These are phyloP conservation scores for Phialemoniopsis sp. DNA, from an alignment of 2,329 filamentous ascomycete species.

Conservation along the genomic window DNA sequence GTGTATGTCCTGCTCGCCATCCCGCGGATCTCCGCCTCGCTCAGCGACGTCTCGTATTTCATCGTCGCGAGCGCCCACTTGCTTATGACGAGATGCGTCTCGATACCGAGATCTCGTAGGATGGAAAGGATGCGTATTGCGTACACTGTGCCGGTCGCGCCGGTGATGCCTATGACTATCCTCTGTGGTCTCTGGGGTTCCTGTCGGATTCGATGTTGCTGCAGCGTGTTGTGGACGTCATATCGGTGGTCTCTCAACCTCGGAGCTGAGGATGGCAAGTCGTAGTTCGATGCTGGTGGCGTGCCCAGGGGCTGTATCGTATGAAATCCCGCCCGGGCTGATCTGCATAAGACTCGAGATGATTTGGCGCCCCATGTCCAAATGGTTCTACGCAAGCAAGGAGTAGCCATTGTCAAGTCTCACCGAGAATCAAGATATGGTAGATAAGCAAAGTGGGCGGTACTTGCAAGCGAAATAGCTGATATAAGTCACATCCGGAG, in stretches of 20 bases:
- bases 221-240: too few species aligned
- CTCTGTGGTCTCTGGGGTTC: neutral
- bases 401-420: conserved; percentile 8
- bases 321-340: too few species aligned
- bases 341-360: too few species aligned
- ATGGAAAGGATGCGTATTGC: conserved; percentile 34
- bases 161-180: conserved; percentile 45
- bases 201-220: too few species aligned
- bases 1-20: conserved; percentile 32
- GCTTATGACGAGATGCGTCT: conserved; percentile 42
- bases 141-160: conserved; percentile 39
- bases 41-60: conserved; percentile 39
- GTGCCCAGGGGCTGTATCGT: too few species aligned
- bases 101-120: conserved; percentile 35
- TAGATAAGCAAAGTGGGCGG: too few species aligned
- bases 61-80: conserved; percentile 44
- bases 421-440: neutral
- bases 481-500: too few species aligned
- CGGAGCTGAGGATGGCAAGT: too few species aligned
- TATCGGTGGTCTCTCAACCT: too few species aligned
- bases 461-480: too few species aligned
- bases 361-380: too few species aligned
- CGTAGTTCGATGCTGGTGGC: too few species aligned
- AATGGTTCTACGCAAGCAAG: neutral
- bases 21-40: conserved; percentile 25